Base-by-base conservation (phyloP, 192 early-diverging fungal genomes). In the Coemansia erecta region DNA sequence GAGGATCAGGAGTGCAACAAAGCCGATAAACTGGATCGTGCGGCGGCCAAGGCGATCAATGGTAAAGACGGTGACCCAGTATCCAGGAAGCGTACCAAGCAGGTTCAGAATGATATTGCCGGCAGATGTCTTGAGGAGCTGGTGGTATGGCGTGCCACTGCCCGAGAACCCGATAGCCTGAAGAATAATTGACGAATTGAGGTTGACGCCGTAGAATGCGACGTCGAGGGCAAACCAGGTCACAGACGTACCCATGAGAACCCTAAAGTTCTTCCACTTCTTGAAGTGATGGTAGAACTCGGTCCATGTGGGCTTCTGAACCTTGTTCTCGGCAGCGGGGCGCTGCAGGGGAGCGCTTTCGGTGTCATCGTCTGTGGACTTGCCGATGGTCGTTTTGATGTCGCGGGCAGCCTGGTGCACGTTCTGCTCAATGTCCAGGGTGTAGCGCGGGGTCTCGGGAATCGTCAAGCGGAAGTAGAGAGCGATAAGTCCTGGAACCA, bases 391-490 rank as follows among this genome's bases (percentile, higher is more conserved):
- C n/a, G 42, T 40, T 39, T 73, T 47, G 17, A 70, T 56, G 23
- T 80, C 72, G 5, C 18, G 22, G 13, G 68, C 63, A 24, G 80
- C 70, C 18, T 53, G 56, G 43, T 64, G 52, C n/a, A 80, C 67
- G 60, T 84, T 80, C 64, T 83, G 81, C 60, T 92, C 85, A 49
- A 87, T 70, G 56, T 93, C 87, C 21, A 87, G 86, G 53, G 81
- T 76, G 81, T 87, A 98, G 64, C 94, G 90, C 14, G 95, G 95
- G 31, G 95, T 95, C 77, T 98, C 95, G 42, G 93, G 91, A 60
- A 95, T 94, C 51, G 92, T 94, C 42, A 92, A 52, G 47, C 91
- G 89, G 82, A 86, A 97, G 80, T 94, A 97, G 37, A 97, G 84
- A 17, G 94, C 89, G 56, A 81, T 58, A 9, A 92, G 56, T 52